Percentiles rank a stretch among this genome's conserved stretches.
Evolutionary conservation across 805 yeast species (phyloP).

Genomic region (Maudiozyma pseudohumilis): DNA sequence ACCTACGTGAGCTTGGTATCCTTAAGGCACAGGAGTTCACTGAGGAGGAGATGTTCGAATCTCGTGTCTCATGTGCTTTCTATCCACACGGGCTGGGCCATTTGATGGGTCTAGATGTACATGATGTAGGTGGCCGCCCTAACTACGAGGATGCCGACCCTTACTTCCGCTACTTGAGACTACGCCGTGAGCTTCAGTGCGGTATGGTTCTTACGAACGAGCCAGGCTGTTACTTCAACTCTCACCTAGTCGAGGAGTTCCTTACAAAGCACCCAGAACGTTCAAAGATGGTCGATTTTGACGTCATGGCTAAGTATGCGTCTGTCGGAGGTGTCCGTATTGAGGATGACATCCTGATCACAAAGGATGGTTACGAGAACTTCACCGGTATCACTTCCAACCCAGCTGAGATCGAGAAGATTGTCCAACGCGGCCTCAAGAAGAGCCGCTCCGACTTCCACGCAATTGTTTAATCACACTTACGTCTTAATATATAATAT

Average conservation of each 20-base stretch:
- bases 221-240: conserved; percentile 89
- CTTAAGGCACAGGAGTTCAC: conserved; percentile 44
- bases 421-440: conserved; percentile 60
- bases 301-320: conserved; percentile 66
- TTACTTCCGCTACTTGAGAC: conserved; percentile 63
- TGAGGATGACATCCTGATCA: conserved; percentile 83
- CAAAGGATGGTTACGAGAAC: conserved; percentile 68
- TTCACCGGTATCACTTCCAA: conserved; percentile 78
- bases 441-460: conserved; percentile 62
- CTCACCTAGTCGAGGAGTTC: conserved; percentile 61
- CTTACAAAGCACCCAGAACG: conserved; percentile 38
- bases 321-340: conserved; percentile 95
- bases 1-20: conserved; percentile 64
- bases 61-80: conserved; percentile 67
- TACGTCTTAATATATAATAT: background rate
- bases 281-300: conserved; percentile 49
- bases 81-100: conserved; percentile 97
- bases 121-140: conserved; percentile 87
- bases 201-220: conserved; percentile 91
- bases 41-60: conserved; percentile 56
- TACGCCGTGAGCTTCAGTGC: conserved; percentile 59
- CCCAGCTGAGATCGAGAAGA: conserved; percentile 68
- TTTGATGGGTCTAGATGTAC: conserved; percentile 87
- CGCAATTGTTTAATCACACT: conserved; percentile 28
- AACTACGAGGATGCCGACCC: conserved; percentile 80